phyloP scores from a whole-genome alignment of 2,329 filamentous ascomycete genomes.

The Xylariales sp. region DNA sequence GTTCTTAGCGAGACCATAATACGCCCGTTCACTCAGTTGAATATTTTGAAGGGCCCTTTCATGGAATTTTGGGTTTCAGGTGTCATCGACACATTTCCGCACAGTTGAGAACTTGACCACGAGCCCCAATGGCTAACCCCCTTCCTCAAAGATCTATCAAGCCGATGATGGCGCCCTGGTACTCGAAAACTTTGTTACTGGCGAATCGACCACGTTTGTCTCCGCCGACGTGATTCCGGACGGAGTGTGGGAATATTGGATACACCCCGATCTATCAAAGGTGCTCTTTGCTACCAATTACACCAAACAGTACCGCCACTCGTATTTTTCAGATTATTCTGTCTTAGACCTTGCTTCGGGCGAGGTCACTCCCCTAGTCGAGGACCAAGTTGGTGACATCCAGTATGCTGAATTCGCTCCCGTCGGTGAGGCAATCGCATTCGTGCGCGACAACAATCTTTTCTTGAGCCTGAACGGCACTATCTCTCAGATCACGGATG shows the following conservation, averaged over 20 bases:
- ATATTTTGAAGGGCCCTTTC: not conserved
- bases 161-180: slow-evolving; percentile 64
- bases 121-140: slow-evolving; percentile 17
- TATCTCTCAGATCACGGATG: slow-evolving; percentile 66
- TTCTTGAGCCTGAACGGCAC: slow-evolving; percentile 68
- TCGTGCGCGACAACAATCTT: slow-evolving; percentile 74
- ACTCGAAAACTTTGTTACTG: slow-evolving; percentile 71
- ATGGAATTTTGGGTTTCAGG: not conserved
- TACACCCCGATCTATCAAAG: slow-evolving; percentile 68
- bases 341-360: slow-evolving; percentile 71
- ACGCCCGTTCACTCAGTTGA: not conserved
- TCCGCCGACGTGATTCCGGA: slow-evolving; percentile 67
- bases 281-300: slow-evolving; percentile 73
- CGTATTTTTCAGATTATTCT: slow-evolving; percentile 75
- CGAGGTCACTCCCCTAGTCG: slow-evolving; percentile 64
- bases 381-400: slow-evolving; percentile 71
- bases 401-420: slow-evolving; percentile 74
- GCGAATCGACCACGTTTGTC: slow-evolving; percentile 67
- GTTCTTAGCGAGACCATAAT: not conserved
- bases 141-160: slow-evolving; percentile 57
- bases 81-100: not conserved
- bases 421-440: slow-evolving; percentile 68
- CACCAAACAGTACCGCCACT: slow-evolving; percentile 76
- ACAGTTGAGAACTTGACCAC: not conserved
- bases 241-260: slow-evolving; percentile 68